Base-by-base conservation (phyloP, 2,329 filamentous ascomycete species). In the Phoma sp. region DNA sequence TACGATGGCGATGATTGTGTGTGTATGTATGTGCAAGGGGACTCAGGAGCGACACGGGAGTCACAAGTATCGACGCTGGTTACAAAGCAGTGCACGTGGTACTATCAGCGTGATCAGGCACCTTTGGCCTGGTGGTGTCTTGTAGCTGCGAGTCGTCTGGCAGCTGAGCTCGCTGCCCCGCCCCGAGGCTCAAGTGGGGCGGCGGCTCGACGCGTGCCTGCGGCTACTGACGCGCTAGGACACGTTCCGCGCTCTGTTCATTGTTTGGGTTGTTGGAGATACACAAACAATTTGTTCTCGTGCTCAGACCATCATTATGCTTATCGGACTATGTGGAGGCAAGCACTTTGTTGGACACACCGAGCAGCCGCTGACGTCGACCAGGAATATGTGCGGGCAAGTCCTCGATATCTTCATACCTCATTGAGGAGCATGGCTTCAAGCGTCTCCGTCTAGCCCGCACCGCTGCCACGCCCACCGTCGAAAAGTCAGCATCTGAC, bases 321-420 rank as follows among this genome's bases (percentile, higher is more conserved):
- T 93, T 36, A 89, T 92, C 60, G 90, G 89, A 51, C 82, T 93
- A 57, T 92, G 89, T 60, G 72, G 72, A 73, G 72, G 72, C 61
- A 70, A 69, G 64, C 58, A 47, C 19, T 22, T 17, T 38, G 32
- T 10, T 43, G 39, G 12, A 41, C 13, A 22, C 24, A 9, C 22
- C 31, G 19, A 19, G 24, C 51, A n/a, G 37, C 36, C 17, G 29
- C 64, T 71, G 41, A 72, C 57, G 7, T 10, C 13, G 39, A 8
- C 39, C 48, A 95, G 93, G 91, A 70, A 94, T 97, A 68, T 98
- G 93, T 79, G 88, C 94, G 43, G 95, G 95, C 69, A 98, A 97
- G 80, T 88, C 87, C 72, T 91, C 92, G 9, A 91, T 98, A 62
- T 92, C 92, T 54, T 85, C 91, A 50, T 97, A 96, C 74, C 85